These are phyloP conservation scores for Wakefieldia striispora DNA, from an alignment of 768 basidiomycete species.

Conservation along the genomic window DNA sequence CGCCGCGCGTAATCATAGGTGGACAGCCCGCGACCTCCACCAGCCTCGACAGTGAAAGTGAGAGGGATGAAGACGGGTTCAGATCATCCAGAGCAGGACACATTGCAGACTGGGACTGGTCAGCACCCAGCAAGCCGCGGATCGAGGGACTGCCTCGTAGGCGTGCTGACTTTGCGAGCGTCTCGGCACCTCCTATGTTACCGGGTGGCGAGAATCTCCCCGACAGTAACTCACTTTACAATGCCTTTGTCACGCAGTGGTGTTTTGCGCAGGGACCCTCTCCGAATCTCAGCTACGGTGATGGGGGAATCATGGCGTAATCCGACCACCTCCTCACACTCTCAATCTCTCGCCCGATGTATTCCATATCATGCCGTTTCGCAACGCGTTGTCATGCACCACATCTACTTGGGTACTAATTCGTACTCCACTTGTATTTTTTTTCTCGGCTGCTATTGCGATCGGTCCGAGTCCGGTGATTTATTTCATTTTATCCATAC, in stretches of 20 bases:
- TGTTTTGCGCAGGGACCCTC: slow-evolving; percentile 56
- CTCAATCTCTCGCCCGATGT: background rate
- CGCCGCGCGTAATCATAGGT: slow-evolving; percentile 23
- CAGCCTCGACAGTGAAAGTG: background rate
- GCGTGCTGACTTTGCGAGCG: background rate
- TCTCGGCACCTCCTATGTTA: slow-evolving; percentile 24
- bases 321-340: background rate
- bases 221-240: slow-evolving; percentile 41
- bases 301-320: slow-evolving; percentile 21
- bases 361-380: slow-evolving; percentile 1
- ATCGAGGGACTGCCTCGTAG: background rate
- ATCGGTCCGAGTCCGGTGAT: background rate
- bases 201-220: background rate
- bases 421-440: background rate
- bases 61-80: background rate
- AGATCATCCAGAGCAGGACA: background rate
- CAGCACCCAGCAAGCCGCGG: background rate
- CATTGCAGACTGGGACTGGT: slow-evolving; percentile 27
- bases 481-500: background rate
- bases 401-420: background rate
- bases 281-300: slow-evolving; percentile 17
- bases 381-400: background rate
- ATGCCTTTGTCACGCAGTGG: slow-evolving; percentile 65
- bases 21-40: slow-evolving; percentile 24
- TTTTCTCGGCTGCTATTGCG: background rate